Conservation (phyloP, 2,329 filamentous ascomycete species). For the Orbilia javanica region DNA sequence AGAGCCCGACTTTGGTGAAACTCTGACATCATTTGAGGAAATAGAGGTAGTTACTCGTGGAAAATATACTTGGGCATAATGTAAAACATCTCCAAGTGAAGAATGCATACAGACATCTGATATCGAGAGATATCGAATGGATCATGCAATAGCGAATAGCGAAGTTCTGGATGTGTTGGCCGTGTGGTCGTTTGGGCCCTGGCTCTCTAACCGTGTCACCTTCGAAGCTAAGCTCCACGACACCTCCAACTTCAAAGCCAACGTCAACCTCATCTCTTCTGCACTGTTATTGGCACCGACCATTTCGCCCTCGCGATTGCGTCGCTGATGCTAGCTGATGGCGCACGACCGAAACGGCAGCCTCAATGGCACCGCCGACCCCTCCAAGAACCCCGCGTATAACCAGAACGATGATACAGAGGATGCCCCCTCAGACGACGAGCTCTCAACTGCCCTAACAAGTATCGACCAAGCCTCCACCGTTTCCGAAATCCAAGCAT, state of each 20-base stretch:
- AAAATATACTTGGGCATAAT: no score
- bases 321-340: constrained; percentile 51
- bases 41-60: no score
- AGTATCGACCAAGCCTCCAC: constrained; percentile 66
- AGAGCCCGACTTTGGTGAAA: background rate
- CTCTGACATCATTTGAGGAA: background rate
- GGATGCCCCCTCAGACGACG: constrained; percentile 19
- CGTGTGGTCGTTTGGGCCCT: constrained; percentile 36
- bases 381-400: constrained; percentile 21
- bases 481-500: constrained; percentile 81
- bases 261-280: background rate
- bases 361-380: constrained; percentile 50
- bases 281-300: constrained; percentile 7
- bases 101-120: no score
- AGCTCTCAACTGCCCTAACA: constrained; percentile 36
- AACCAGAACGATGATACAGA: constrained; percentile 17
- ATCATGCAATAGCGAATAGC: no score
- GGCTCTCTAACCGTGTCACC: constrained; percentile 10
- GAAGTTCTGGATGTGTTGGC: constrained; percentile 27
- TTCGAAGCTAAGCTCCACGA: constrained; percentile 43
- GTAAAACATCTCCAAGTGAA: no score
- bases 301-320: constrained; percentile 13
- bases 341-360: constrained; percentile 42
- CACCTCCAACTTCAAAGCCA: background rate
- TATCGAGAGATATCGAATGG: no score